Percentiles rank a stretch among this genome's conserved stretches.
These are phyloP conservation scores for Malassezia psittaci DNA, from an alignment of 1,284 basidiomycete genomes.

Conservation along the genomic window DNA sequence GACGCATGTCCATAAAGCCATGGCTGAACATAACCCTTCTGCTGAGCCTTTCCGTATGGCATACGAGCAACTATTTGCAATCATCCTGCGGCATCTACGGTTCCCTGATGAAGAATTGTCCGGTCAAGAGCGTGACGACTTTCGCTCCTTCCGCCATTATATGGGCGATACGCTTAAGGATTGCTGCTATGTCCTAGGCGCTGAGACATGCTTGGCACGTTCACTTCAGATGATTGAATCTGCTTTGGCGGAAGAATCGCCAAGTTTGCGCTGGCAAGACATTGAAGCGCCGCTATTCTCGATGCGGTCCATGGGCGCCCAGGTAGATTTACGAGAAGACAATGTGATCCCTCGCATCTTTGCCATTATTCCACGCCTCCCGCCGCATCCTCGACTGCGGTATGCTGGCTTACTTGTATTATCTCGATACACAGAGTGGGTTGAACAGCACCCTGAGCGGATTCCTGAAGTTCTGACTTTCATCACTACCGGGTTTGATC, in stretches of 20 bases:
- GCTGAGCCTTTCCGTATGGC: constrained; percentile 60
- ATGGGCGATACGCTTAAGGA: constrained; percentile 99
- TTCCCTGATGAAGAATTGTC: constrained; percentile 70
- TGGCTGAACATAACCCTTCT: constrained; percentile 18
- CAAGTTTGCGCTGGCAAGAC: constrained; percentile 67
- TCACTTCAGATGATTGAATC: constrained; percentile 70
- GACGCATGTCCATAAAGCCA: constrained; percentile 16
- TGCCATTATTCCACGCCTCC: constrained; percentile 81
- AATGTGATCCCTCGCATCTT: constrained; percentile 85
- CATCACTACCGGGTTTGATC: constrained; percentile 77
- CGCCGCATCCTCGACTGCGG: constrained; percentile 77
- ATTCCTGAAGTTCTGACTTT: constrained; percentile 78
- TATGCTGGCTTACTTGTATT: constrained; percentile 93
- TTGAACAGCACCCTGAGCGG: constrained; percentile 76
- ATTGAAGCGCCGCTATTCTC: constrained; percentile 96
- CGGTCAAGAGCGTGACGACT: constrained; percentile 82
- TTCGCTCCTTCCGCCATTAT: constrained; percentile 86
- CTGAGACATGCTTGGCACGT: constrained; percentile 69
- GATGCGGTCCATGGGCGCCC: constrained; percentile 94
- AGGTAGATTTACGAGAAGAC: constrained; percentile 73
- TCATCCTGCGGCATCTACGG: constrained; percentile 82
- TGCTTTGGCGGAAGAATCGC: constrained; percentile 54
- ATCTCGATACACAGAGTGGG: constrained; percentile 94
- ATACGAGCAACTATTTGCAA: constrained; percentile 70
- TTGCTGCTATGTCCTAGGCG: constrained; percentile 86